phyloP scores from a whole-genome alignment of 257 asterid species.

The Salvia miltiorrhiza region DNA sequence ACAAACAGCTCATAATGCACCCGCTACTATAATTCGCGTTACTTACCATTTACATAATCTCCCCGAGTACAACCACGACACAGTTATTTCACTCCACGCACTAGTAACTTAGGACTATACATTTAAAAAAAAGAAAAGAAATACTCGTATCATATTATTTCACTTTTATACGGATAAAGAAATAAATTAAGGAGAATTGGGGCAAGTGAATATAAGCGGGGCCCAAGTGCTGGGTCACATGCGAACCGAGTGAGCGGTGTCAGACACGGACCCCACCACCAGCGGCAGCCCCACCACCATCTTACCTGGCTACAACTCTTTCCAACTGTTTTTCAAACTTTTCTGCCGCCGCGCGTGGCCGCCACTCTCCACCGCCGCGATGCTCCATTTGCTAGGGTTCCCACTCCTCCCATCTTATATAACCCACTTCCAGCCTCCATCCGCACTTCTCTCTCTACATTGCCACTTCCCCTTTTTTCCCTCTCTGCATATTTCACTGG shows the following conservation, averaged over 20 bases:
- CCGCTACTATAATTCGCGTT: not conserved
- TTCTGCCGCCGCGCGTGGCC: slow-evolving; percentile 40
- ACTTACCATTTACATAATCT: not conserved
- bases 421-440: slow-evolving; percentile 19
- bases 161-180: too few species aligned
- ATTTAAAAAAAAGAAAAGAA: too few species aligned
- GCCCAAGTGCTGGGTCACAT: slow-evolving; percentile 36
- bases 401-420: slow-evolving; percentile 6
- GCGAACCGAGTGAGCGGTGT: slow-evolving; percentile 52
- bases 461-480: not conserved
- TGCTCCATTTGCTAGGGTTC: slow-evolving; percentile 24
- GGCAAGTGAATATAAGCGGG: slow-evolving; percentile 14
- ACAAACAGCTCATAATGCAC: not conserved
- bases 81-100: not conserved
- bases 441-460: slow-evolving; percentile 4
- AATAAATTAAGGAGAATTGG: not conserved
- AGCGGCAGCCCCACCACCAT: slow-evolving; percentile 24
- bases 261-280: slow-evolving; percentile 37
- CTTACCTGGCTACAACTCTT: slow-evolving; percentile 53
- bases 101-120: too few species aligned
- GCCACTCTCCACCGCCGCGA: slow-evolving; percentile 28
- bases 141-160: too few species aligned
- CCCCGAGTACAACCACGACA: not conserved
- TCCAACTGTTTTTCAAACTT: slow-evolving; percentile 37
- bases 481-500: slow-evolving; percentile 23